phyloP scores from a whole-genome alignment of 2,329 filamentous ascomycete species.

The Hirsutella thompsonii region DNA sequence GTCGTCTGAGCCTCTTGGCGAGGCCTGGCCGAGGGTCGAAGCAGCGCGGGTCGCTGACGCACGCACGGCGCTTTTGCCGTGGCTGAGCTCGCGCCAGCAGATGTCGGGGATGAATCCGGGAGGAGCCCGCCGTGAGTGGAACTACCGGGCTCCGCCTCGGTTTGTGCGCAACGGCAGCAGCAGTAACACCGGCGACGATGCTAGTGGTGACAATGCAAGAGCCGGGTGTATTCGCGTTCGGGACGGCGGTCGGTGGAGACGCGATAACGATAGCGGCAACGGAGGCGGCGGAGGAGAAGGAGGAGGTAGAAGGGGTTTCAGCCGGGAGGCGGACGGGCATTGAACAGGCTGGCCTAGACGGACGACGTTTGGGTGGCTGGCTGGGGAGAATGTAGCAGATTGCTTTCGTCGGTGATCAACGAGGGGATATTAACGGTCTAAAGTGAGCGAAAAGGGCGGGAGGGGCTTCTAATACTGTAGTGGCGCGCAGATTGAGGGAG shows the following conservation, averaged over 20 bases:
- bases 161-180: neutral
- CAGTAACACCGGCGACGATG: too few relatives aligned
- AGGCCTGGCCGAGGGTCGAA: neutral
- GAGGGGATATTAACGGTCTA: too few relatives aligned
- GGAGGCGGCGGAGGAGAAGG: conserved; percentile 1
- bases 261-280: conserved; percentile 1
- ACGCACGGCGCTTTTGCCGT: neutral
- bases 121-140: conserved; percentile 1
- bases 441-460: too few relatives aligned
- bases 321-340: neutral
- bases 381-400: neutral
- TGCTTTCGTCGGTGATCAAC: too few relatives aligned
- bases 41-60: neutral
- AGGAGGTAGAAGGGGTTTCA: neutral
- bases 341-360: neutral
- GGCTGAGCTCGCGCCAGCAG: neutral
- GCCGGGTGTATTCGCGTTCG: neutral
- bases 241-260: neutral
- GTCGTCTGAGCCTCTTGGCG: neutral
- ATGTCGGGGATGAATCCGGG: neutral
- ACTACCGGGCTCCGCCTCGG: neutral
- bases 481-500: too few relatives aligned
- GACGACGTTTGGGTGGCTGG: neutral
- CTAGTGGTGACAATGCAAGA: too few relatives aligned
- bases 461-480: too few relatives aligned